Conservation (phyloP, 2,329 filamentous ascomycete genomes). For the Colletotrichum spaethianum region DNA sequence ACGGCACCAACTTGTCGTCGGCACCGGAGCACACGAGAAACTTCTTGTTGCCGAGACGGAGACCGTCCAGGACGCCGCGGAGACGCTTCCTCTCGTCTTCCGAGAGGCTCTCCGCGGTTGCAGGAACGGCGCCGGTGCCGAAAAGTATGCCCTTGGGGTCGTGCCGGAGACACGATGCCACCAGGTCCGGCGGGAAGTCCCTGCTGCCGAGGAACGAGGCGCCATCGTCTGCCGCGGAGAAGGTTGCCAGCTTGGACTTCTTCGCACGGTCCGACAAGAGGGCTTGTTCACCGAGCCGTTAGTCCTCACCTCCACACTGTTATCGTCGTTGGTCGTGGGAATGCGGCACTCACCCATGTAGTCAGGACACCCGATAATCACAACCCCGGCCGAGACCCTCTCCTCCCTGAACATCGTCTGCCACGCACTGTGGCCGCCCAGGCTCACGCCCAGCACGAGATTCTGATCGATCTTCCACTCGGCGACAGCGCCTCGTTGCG, state of each 20-base stretch:
- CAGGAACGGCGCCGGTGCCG: conserved; percentile 57
- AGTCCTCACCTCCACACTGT: background rate
- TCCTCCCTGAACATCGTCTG: conserved; percentile 84
- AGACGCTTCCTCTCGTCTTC: conserved; percentile 60
- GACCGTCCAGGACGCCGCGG: conserved; percentile 59
- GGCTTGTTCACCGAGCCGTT: conserved; percentile 49
- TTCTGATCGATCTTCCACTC: conserved; percentile 70
- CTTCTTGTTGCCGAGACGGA: conserved; percentile 71
- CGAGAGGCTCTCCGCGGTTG: conserved; percentile 46
- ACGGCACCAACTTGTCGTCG: conserved; percentile 81
- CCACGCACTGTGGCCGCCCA: conserved; percentile 93
- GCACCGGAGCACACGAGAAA: conserved; percentile 76
- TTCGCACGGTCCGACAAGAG: conserved; percentile 85
- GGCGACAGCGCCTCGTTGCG: conserved; percentile 43
- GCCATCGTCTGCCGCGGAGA: conserved; percentile 68
- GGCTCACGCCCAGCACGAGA: conserved; percentile 83
- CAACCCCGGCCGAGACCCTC: conserved; percentile 82
- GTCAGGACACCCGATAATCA: conserved; percentile 92
- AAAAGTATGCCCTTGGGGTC: conserved; percentile 86
- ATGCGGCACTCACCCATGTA: conserved; percentile 72
- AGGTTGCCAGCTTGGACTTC: conserved; percentile 75
- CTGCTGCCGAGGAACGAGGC: conserved; percentile 79
- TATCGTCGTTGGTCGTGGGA: conserved; percentile 1
- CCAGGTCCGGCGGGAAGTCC: conserved; percentile 81
- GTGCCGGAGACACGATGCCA: conserved; percentile 72